Percentiles rank a stretch among this genome's conserved stretches.
Evolutionary conservation across 2,329 filamentous ascomycete genomes (phyloP).

Genomic region (Ascochyta fabae): DNA sequence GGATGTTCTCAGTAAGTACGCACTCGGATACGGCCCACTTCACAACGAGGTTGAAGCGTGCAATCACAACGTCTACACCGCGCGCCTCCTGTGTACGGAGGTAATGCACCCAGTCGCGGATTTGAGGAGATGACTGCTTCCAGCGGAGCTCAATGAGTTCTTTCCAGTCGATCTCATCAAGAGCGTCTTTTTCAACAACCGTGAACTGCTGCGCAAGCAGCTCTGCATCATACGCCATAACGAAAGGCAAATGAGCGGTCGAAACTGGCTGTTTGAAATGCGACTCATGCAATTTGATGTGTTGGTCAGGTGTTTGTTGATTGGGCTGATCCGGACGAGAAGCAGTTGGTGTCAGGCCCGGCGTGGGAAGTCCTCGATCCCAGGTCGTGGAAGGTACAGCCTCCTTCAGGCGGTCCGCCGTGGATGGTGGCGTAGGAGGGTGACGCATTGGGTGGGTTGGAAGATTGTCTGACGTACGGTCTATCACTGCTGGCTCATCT

Average conservation of each 20-base stretch:
- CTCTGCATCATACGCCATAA: slow-evolving; percentile 80
- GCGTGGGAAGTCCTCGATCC: slow-evolving; percentile 46
- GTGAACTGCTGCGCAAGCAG: slow-evolving; percentile 83
- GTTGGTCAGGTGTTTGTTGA: slow-evolving; percentile 32
- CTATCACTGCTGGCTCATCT: slow-evolving; percentile 51
- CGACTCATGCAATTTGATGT: slow-evolving; percentile 29
- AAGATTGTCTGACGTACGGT: slow-evolving; percentile 38
- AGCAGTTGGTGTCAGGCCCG: slow-evolving; percentile 47
- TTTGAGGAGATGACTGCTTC: slow-evolving; percentile 72
- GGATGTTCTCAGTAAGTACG: slow-evolving; percentile 72
- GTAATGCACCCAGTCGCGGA: slow-evolving; percentile 83
- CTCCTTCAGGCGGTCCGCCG: slow-evolving; percentile 42
- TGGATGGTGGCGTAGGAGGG: slow-evolving; percentile 54
- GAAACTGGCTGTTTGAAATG: slow-evolving; percentile 29
- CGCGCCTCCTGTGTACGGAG: slow-evolving; percentile 73
- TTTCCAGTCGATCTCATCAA: slow-evolving; percentile 88
- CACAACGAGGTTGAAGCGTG: slow-evolving; percentile 86
- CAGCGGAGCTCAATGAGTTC: slow-evolving; percentile 84
- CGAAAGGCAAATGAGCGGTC: slow-evolving; percentile 72
- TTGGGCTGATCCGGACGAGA: slow-evolving; percentile 27
- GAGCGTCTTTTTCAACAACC: slow-evolving; percentile 82
- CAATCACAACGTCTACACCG: slow-evolving; percentile 83
- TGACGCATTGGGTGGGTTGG: slow-evolving; percentile 45
- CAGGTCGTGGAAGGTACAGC: slow-evolving; percentile 39
- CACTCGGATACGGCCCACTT: slow-evolving; percentile 86